Base-by-base conservation (phyloP, 2,329 filamentous ascomycete species). In the Aspergillus sp. region DNA sequence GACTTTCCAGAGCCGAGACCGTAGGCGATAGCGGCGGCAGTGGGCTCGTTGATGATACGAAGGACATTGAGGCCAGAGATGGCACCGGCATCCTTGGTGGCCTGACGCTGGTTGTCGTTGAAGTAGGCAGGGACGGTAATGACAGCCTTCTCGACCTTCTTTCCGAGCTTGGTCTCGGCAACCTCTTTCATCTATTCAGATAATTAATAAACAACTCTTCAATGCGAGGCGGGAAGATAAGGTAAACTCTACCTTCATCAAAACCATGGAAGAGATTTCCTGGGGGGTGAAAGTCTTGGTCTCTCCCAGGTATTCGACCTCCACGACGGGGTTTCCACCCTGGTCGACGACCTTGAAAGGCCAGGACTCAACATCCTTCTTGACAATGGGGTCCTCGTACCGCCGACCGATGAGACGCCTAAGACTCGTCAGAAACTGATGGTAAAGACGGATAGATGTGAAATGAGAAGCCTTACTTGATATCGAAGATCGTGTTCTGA, bases 21-120 rank as follows among this genome's bases (percentile, higher is more conserved):
- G 81, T 99, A 99, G 73, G 95, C 95, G 74, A 98, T 98, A 72
- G 95, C 95, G 64, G 95, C 95, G 70, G 95, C 95, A 66, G 95
- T 99, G 63, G 95, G 95, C 85, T 99, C 95, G 88, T 99, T 99
- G 84, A 99, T 98, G 84, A 99, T 98, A 87, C 95, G 93, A 80
- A 99, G 93, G 71, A 99, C 92, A 83, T 98, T 97, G 65, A 99
- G 89, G 72, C 94, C 95, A 74, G 94, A 84, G 76, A 99, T 99
- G 79, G 94, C 90, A 89, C 95, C 95, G 69, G 95, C 95, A 77
- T 98, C 95, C 89, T 98, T 98, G 83, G 95, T 99, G 69, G 95
- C 91, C 84, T 98, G 95, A 83, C 95, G 90, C 86, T 99, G 95
- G 86, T 96, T 96, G 88, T 99, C 95, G 87, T 98, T 98, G 91